Percentiles rank a stretch among this genome's conserved stretches.
These are phyloP conservation scores for Xanthoconium purpureum DNA, from an alignment of 768 basidiomycete species.

Conservation along the genomic window DNA sequence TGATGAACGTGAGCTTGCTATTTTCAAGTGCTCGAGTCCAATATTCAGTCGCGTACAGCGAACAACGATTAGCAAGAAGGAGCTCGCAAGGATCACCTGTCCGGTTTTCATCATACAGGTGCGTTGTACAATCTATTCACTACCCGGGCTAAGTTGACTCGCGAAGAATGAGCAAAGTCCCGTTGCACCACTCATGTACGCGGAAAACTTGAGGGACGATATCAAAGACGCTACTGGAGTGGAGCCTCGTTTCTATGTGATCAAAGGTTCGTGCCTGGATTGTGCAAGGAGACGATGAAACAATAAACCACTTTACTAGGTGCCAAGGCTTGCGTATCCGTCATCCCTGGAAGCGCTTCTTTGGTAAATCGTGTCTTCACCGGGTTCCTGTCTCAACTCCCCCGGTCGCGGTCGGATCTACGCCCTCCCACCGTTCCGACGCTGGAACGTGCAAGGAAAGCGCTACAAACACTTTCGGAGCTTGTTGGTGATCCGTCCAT, in stretches of 20 bases:
- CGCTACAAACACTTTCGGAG: constrained; percentile 52
- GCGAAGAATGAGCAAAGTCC: constrained; percentile 59
- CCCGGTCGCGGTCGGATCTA: constrained; percentile 49
- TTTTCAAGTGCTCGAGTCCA: not conserved
- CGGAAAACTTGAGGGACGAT: constrained; percentile 49
- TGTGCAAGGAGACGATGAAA: not conserved
- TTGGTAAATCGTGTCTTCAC: constrained; percentile 61
- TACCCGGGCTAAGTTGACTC: constrained; percentile 1
- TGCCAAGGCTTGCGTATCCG: constrained; percentile 51
- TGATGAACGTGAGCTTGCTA: constrained; percentile 52
- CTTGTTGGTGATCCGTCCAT: constrained; percentile 46
- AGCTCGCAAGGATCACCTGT: constrained; percentile 51
- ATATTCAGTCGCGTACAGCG: constrained; percentile 40
- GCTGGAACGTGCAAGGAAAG: constrained; percentile 51
- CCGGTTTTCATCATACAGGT: constrained; percentile 74
- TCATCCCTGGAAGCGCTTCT: constrained; percentile 54
- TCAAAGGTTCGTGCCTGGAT: constrained; percentile 49
- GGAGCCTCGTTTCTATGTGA: constrained; percentile 52
- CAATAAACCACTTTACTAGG: constrained; percentile 35
- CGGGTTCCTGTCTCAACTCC: constrained; percentile 59
- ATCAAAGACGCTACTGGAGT: constrained; percentile 45
- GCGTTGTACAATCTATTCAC: constrained; percentile 8
- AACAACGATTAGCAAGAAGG: constrained; percentile 45
- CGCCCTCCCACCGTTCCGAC: constrained; percentile 33
- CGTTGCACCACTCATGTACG: constrained; percentile 51